Evolutionary conservation across 495 filamentous ascomycete genomes (phyloP).

Genomic region (Aspergillus sparsus): DNA sequence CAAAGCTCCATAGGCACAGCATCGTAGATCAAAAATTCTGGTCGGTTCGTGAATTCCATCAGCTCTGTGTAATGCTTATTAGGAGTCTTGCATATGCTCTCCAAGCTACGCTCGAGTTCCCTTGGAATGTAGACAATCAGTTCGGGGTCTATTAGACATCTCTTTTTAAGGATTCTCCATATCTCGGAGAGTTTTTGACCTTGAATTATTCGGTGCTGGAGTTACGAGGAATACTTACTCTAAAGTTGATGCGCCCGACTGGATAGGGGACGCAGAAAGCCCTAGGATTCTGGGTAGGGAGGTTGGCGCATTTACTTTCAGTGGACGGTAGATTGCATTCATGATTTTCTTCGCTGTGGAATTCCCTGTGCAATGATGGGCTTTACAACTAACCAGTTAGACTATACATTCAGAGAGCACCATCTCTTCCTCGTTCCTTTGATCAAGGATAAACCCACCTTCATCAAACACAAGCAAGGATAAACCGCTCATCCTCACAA

Average conservation of each 20-base stretch:
- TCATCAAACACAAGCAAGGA: neutral
- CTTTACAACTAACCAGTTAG: neutral
- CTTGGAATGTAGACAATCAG: neutral
- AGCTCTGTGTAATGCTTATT: conserved; percentile 6
- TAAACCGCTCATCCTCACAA: neutral
- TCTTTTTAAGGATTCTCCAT: neutral
- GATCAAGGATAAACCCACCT: neutral
- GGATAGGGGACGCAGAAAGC: neutral
- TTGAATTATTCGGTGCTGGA: neutral
- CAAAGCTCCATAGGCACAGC: neutral
- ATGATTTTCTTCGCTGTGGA: conserved; percentile 3
- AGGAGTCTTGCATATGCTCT: neutral
- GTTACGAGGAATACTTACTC: conserved; percentile 1
- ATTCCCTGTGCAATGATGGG: neutral
- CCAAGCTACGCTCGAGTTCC: neutral
- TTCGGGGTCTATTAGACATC: neutral
- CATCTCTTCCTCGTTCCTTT: too few species aligned
- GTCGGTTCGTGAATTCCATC: conserved; percentile 11
- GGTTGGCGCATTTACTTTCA: neutral
- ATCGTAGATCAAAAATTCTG: conserved; percentile 3
- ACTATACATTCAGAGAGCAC: neutral
- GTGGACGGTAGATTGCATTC: neutral
- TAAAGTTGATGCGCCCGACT: neutral
- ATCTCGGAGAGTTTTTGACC: neutral
- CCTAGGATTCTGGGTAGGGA: neutral